Evolutionary conservation across 352 stramenopile genomes (phyloP).

Genomic region (Phytophthora vignae): DNA sequence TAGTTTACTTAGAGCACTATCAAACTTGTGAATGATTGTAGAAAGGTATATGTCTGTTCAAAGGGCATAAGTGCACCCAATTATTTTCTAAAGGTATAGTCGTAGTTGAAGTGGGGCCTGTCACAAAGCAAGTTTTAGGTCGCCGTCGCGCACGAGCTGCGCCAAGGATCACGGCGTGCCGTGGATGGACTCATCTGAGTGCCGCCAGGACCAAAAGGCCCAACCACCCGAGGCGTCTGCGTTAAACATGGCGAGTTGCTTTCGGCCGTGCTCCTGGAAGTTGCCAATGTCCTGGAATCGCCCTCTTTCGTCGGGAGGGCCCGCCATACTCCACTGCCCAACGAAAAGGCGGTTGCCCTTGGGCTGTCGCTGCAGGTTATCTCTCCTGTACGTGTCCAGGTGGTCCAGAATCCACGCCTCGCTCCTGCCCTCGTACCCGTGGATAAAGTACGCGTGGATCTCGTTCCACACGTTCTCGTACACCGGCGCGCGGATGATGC

Average conservation of each 20-base stretch:
- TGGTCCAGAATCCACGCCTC: constrained; percentile 28
- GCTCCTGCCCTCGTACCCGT: constrained; percentile 36
- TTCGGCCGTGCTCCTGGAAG: constrained; percentile 33
- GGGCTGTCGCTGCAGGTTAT: constrained; percentile 8
- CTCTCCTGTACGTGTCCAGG: constrained; percentile 28
- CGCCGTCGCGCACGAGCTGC: too few relatives aligned
- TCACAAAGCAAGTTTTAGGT: too few relatives aligned
- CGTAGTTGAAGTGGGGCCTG: too few relatives aligned
- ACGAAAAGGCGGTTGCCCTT: constrained; percentile 39
- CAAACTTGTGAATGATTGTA: too few relatives aligned
- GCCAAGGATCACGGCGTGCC: too few relatives aligned
- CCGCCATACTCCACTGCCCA: constrained; percentile 58
- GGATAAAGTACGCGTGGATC: constrained; percentile 63
- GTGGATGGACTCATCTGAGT: too few relatives aligned
- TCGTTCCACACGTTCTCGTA: constrained; percentile 71
- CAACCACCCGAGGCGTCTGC: constrained; percentile 30
- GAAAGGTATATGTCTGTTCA: too few relatives aligned
- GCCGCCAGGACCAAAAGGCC: constrained; percentile 49
- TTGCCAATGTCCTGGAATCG: constrained; percentile 32
- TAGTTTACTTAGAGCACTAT: too few relatives aligned
- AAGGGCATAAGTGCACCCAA: too few relatives aligned
- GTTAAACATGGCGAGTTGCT: constrained; percentile 42
- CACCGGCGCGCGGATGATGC: constrained; percentile 21
- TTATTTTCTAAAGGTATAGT: too few relatives aligned
- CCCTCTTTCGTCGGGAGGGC: constrained; percentile 25